phyloP scores from a whole-genome alignment of 129 eudicot genomes.

The Helichrysum umbraculigerum region DNA sequence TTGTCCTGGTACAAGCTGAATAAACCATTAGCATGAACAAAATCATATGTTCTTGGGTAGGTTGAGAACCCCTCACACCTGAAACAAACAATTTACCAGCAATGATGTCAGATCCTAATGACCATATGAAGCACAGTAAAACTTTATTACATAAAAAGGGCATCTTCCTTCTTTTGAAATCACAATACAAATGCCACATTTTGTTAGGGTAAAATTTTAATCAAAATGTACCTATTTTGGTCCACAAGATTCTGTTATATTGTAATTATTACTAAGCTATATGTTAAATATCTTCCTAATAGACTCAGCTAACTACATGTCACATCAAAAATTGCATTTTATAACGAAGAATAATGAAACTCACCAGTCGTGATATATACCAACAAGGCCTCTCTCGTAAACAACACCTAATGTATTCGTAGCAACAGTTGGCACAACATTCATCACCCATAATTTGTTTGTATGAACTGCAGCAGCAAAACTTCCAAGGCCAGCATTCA shows the following conservation, averaged over 20 bases:
- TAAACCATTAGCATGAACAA: conserved; percentile 69
- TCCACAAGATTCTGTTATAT: neutral
- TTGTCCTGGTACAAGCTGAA: conserved; percentile 79
- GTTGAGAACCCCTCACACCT: conserved; percentile 98
- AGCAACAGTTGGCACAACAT: conserved; percentile 84
- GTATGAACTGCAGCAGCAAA: conserved; percentile 82
- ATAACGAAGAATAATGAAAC: conserved; percentile 9
- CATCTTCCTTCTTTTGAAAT: neutral
- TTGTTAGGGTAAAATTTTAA: neutral
- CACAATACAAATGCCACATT: neutral
- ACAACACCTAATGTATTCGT: conserved; percentile 69
- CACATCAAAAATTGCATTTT: neutral
- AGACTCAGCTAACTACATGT: neutral
- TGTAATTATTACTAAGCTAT: neutral
- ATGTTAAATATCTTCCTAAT: neutral
- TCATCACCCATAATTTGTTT: conserved; percentile 90
- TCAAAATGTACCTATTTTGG: neutral
- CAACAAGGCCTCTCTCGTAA: conserved; percentile 84
- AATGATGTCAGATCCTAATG: neutral
- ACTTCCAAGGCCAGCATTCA: conserved; percentile 40
- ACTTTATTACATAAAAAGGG: neutral
- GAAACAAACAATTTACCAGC: conserved; percentile 6
- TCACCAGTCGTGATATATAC: conserved; percentile 94
- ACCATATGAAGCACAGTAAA: neutral
- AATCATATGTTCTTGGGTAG: conserved; percentile 92